These are phyloP conservation scores for Xanthoconium stramineum DNA, from an alignment of 768 basidiomycete species.

Conservation along the genomic window DNA sequence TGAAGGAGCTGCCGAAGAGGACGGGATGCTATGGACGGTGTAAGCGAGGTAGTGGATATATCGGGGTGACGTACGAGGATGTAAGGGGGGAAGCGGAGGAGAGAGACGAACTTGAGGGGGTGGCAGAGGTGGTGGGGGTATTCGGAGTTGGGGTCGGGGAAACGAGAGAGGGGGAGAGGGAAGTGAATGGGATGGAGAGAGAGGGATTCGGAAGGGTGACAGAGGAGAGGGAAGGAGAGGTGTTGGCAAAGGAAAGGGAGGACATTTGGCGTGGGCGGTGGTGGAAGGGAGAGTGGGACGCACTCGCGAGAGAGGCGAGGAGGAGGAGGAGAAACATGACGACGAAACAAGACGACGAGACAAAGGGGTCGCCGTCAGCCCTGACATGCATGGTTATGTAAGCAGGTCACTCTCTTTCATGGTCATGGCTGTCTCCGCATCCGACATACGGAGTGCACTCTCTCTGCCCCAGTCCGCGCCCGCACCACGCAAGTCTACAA, in stretches of 20 bases:
- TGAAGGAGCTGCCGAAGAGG: background rate
- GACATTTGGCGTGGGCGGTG: too few species aligned
- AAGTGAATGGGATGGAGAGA: too few species aligned
- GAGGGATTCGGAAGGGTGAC: background rate
- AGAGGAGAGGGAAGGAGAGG: background rate
- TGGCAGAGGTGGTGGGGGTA: background rate
- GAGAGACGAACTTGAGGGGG: background rate
- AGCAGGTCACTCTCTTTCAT: background rate
- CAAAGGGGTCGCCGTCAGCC: background rate
- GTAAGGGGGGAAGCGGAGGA: background rate
- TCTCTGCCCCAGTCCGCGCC: slow-evolving; percentile 44
- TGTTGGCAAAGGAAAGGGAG: too few species aligned
- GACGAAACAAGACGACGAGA: background rate
- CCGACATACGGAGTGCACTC: slow-evolving; percentile 83
- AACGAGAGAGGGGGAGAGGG: background rate
- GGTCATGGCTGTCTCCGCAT: slow-evolving; percentile 64
- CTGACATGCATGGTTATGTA: background rate
- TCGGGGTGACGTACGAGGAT: slow-evolving; percentile 7
- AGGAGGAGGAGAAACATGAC: background rate
- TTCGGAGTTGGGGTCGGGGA: background rate
- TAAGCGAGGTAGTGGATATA: background rate
- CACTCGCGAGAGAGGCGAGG: too few species aligned
- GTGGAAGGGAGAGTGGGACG: background rate
- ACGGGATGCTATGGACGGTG: background rate
- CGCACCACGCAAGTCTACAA: slow-evolving; percentile 43